phyloP scores from a whole-genome alignment of 139 green algal species.

The Chlamydomonas sphaeroides region DNA sequence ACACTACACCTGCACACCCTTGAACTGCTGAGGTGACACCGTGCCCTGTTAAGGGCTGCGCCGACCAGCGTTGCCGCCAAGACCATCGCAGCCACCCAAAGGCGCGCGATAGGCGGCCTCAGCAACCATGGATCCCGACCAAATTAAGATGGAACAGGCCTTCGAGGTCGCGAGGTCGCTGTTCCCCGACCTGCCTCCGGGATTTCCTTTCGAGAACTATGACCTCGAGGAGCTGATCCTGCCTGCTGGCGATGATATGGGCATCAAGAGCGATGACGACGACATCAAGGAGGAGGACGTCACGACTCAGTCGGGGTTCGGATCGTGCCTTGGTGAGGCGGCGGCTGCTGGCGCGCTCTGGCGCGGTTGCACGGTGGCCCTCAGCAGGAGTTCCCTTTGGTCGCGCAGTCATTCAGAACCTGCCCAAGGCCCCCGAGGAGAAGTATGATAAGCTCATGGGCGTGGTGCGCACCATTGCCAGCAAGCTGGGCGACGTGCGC shows the following conservation, averaged over 20 bases:
- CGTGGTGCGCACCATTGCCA: constrained; percentile 92
- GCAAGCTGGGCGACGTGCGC: constrained; percentile 84
- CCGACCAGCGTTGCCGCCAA: too few relatives aligned
- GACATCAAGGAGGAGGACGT: constrained; percentile 86
- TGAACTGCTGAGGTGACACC: too few relatives aligned
- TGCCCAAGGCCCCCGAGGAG: constrained; percentile 87
- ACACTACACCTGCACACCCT: too few relatives aligned
- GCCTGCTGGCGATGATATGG: constrained; percentile 90
- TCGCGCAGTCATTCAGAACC: constrained; percentile 92
- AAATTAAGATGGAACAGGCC: too few relatives aligned
- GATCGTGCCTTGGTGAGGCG: constrained; percentile 86
- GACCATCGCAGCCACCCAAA: not conserved
- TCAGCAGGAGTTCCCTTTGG: not conserved
- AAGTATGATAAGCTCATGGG: constrained; percentile 96
- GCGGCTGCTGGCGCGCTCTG: not conserved
- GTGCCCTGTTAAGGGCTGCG: too few relatives aligned
- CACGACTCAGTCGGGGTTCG: constrained; percentile 92
- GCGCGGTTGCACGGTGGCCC: not conserved
- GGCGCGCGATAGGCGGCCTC: not conserved
- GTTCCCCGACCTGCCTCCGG: constrained; percentile 70
- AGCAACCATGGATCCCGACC: constrained; percentile 10
- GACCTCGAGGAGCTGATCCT: constrained; percentile 90
- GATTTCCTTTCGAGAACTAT: constrained; percentile 89
- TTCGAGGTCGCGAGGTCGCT: constrained; percentile 48
- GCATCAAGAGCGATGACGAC: constrained; percentile 88